Conservation (phyloP, 495 filamentous ascomycete species). For the Trichoderma parareesei region DNA sequence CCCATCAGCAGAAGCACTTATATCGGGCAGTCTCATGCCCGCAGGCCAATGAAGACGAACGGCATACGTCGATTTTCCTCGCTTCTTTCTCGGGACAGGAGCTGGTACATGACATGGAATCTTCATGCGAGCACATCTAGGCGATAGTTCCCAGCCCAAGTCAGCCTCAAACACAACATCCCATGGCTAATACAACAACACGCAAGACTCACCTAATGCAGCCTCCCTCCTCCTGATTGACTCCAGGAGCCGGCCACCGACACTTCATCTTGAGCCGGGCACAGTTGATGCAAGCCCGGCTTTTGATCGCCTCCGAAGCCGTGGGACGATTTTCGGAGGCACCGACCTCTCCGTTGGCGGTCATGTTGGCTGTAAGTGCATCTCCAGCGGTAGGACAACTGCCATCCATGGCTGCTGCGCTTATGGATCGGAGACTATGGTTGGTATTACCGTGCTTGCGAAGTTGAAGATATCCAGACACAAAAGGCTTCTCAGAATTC, state of each 20-base stretch:
- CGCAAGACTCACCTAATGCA: constrained; percentile 12
- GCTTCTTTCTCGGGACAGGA: constrained; percentile 4
- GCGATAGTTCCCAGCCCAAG: not conserved
- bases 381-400: not conserved
- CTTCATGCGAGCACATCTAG: constrained; percentile 7
- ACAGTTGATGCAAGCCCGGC: constrained; percentile 5
- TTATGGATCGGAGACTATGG: not conserved
- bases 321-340: not conserved
- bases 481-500: not conserved
- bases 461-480: not conserved
- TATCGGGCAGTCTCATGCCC: not conserved
- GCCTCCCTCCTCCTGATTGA: not conserved
- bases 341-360: not conserved
- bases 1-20: not conserved
- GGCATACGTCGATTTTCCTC: constrained; percentile 12
- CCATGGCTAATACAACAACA: not conserved
- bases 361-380: not conserved
- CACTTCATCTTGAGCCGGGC: constrained; percentile 13
- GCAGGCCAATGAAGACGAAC: not conserved
- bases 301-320: not conserved
- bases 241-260: constrained; percentile 2
- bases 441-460: no score
- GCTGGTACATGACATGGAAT: constrained; percentile 8
- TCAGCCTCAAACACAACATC: not conserved
- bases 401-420: not conserved